Percentiles rank a stretch among this genome's conserved stretches.
These are phyloP conservation scores for Ilyonectria robusta DNA, from an alignment of 2,329 filamentous ascomycete species.

Conservation along the genomic window DNA sequence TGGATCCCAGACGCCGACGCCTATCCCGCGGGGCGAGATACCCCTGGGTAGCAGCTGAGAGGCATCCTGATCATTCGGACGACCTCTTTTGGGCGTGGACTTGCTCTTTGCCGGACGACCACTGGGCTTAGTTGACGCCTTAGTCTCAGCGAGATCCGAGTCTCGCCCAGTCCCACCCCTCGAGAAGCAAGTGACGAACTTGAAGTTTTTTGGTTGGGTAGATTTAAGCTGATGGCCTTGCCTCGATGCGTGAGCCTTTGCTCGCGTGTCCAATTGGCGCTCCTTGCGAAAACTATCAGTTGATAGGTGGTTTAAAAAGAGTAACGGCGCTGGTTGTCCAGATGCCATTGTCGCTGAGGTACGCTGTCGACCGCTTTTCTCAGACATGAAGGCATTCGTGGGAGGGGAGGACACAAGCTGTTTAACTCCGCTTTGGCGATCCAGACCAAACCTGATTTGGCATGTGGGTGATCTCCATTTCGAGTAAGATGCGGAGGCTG, in stretches of 20 bases:
- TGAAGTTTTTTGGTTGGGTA: background rate
- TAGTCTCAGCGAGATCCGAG: background rate
- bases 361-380: background rate
- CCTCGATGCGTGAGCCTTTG: background rate
- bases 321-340: background rate
- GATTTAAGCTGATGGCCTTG: constrained; percentile 1
- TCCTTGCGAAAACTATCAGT: background rate
- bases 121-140: background rate
- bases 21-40: background rate
- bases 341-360: background rate
- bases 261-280: background rate
- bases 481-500: background rate
- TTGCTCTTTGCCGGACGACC: background rate
- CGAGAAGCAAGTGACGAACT: background rate
- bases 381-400: background rate
- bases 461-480: background rate
- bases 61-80: background rate
- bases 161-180: too few species aligned
- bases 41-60: background rate
- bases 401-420: background rate
- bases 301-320: background rate
- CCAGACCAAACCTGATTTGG: background rate
- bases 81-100: background rate
- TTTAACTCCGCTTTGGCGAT: background rate
- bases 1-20: background rate